phyloP scores from a whole-genome alignment of 1,284 basidiomycete genomes.

The Mrakiaceae sp. region DNA sequence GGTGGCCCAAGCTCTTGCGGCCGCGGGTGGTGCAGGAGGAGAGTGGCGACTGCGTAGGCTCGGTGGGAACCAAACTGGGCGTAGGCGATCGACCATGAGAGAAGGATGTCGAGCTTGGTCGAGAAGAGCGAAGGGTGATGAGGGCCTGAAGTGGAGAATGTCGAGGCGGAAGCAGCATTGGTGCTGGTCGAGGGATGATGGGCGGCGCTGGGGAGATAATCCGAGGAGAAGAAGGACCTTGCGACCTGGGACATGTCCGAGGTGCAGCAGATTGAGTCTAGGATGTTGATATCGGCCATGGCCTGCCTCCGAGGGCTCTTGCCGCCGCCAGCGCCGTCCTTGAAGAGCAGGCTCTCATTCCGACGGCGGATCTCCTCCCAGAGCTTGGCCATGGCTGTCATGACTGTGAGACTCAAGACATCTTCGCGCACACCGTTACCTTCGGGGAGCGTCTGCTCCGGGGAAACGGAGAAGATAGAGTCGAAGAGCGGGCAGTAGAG shows the following conservation, averaged over 20 bases:
- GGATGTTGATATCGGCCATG: slow-evolving; percentile 65
- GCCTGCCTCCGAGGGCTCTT: slow-evolving; percentile 37
- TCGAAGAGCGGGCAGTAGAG: slow-evolving; percentile 14
- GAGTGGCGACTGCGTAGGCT: slow-evolving; percentile 63
- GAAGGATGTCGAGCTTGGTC: slow-evolving; percentile 64
- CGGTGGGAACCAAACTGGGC: slow-evolving; percentile 70
- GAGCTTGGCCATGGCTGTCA: slow-evolving; percentile 33
- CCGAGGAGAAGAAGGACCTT: slow-evolving; percentile 47
- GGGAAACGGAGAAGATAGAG: slow-evolving; percentile 15
- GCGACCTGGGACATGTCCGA: slow-evolving; percentile 49
- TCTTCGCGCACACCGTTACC: slow-evolving; percentile 4
- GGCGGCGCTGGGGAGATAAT: too few relatives aligned
- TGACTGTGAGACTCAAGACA: slow-evolving; percentile 19
- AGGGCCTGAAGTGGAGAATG: slow-evolving; percentile 37
- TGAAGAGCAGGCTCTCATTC: slow-evolving; percentile 67
- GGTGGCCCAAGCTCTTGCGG: not conserved
- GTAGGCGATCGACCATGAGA: slow-evolving; percentile 77
- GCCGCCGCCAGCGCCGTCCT: slow-evolving; percentile 45
- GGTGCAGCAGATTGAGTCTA: slow-evolving; percentile 64
- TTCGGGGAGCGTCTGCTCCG: slow-evolving; percentile 11
- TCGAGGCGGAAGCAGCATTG: slow-evolving; percentile 22
- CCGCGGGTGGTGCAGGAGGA: slow-evolving; percentile 40
- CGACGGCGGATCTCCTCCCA: slow-evolving; percentile 50
- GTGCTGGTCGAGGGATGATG: too few relatives aligned
- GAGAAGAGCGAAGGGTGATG: slow-evolving; percentile 39